Conservation (phyloP, 2,329 filamentous ascomycete genomes). For the Fusarium globosum region DNA sequence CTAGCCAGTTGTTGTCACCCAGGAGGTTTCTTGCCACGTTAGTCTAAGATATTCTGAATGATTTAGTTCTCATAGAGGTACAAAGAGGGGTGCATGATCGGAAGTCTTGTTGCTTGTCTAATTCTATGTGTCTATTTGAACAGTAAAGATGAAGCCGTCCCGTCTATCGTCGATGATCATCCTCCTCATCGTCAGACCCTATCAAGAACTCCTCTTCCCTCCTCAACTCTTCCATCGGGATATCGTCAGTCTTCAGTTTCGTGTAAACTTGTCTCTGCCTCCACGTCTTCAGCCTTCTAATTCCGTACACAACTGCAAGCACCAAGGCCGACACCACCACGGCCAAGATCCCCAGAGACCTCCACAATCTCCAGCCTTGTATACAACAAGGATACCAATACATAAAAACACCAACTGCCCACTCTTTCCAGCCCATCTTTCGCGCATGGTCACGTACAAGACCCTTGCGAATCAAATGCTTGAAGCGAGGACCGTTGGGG, state of each 20-base stretch:
- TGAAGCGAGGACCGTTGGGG: conserved; percentile 48
- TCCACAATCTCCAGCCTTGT: conserved; percentile 49
- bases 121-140: not conserved
- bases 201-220: conserved; percentile 36
- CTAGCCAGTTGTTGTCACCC: not conserved
- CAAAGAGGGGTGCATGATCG: not conserved
- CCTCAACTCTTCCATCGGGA: conserved; percentile 52
- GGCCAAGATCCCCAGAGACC: conserved; percentile 36
- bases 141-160: not conserved
- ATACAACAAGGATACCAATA: conserved; percentile 49
- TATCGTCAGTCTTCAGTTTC: conserved; percentile 39
- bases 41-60: not conserved
- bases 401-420: conserved; percentile 45
- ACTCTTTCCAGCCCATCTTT: conserved; percentile 45
- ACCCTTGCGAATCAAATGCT: conserved; percentile 49
- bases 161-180: conserved; percentile 1
- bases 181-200: conserved; percentile 31
- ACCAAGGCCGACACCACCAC: conserved; percentile 11
- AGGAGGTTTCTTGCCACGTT: fast-evolving
- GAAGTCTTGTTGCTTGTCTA: not conserved
- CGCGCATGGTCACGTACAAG: conserved; percentile 44
- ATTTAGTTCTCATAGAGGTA: fast-evolving
- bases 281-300: conserved; percentile 13
- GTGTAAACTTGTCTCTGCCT: conserved; percentile 30
- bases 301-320: conserved; percentile 12